Percentiles rank a stretch among this genome's conserved stretches.
These are phyloP conservation scores for Cladorrhinum samala DNA, from an alignment of 495 filamentous ascomycete genomes.

Conservation along the genomic window DNA sequence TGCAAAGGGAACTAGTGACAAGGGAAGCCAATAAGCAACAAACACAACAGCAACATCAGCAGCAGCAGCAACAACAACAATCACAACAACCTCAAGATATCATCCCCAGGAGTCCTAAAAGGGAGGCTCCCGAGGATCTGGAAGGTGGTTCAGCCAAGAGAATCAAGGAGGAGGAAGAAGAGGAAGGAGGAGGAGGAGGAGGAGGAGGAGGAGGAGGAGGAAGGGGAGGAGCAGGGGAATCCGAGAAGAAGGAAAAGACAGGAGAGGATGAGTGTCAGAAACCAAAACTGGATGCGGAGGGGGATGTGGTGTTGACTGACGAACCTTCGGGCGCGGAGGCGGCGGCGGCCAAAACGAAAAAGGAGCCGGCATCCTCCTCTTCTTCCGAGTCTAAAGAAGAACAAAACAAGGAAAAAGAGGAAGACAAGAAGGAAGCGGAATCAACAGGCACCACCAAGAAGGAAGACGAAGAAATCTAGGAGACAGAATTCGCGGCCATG, in stretches of 20 bases:
- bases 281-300: not conserved
- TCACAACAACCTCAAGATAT: not conserved
- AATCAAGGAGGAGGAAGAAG: slow-evolving; percentile 22
- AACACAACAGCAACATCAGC: not conserved
- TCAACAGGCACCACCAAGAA: not conserved
- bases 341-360: too few species aligned
- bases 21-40: not conserved
- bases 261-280: too few species aligned
- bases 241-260: not conserved
- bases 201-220: not conserved
- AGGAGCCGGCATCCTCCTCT: too few species aligned
- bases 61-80: not conserved
- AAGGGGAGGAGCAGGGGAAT: not conserved
- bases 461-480: not conserved
- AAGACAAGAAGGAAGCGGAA: slow-evolving; percentile 1
- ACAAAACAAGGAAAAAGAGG: not conserved
- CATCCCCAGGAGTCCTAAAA: slow-evolving; percentile 31
- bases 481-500: not conserved
- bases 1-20: not conserved
- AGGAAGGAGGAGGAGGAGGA: slow-evolving; percentile 3
- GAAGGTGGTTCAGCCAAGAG: slow-evolving; percentile 29
- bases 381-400: not conserved
- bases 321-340: too few species aligned
- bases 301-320: not conserved
- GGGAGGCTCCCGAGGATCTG: slow-evolving; percentile 40